Evolutionary conservation across 2,329 filamentous ascomycete genomes (phyloP).

Genomic region (Diplodia mutila): DNA sequence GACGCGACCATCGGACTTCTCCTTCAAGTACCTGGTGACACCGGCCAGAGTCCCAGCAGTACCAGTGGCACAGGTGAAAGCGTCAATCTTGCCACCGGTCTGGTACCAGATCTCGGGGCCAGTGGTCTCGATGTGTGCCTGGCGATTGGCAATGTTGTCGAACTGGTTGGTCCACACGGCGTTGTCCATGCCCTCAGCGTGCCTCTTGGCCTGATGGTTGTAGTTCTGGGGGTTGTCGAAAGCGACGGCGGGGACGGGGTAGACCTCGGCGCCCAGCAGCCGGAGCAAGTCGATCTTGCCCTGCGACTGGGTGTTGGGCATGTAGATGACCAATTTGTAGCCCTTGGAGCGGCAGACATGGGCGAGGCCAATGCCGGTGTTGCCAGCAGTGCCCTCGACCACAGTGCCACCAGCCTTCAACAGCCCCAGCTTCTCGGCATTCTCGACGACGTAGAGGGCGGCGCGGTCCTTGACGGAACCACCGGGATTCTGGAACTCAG

Average conservation of each 20-base stretch:
- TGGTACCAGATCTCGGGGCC: conserved; percentile 97
- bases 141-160: conserved; percentile 91
- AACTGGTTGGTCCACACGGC: conserved; percentile 99
- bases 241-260: conserved; percentile 92
- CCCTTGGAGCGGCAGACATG: conserved; percentile 92
- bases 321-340: conserved; percentile 97
- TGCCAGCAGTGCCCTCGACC: conserved; percentile 94
- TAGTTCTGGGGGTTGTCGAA: conserved; percentile 97
- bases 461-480: conserved; percentile 96
- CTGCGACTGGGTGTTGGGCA: conserved; percentile 98
- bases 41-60: conserved; percentile 92
- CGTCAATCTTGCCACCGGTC: conserved; percentile 82
- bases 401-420: conserved; percentile 88
- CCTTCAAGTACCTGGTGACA: conserved; percentile 85
- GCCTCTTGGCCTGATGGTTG: conserved; percentile 91
- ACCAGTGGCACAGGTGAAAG: conserved; percentile 93
- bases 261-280: conserved; percentile 89
- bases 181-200: conserved; percentile 83
- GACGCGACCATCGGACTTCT: conserved; percentile 74
- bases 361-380: conserved; percentile 96
- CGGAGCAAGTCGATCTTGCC: conserved; percentile 95
- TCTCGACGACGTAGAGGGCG: conserved; percentile 88
- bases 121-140: conserved; percentile 94
- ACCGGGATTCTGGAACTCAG: conserved; percentile 98
- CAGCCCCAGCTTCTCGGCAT: conserved; percentile 87